Evolutionary conservation across 257 asterid species (phyloP), one percentile per base, ranked within the genome.

Genomic region (Rhazya stricta): DNA sequence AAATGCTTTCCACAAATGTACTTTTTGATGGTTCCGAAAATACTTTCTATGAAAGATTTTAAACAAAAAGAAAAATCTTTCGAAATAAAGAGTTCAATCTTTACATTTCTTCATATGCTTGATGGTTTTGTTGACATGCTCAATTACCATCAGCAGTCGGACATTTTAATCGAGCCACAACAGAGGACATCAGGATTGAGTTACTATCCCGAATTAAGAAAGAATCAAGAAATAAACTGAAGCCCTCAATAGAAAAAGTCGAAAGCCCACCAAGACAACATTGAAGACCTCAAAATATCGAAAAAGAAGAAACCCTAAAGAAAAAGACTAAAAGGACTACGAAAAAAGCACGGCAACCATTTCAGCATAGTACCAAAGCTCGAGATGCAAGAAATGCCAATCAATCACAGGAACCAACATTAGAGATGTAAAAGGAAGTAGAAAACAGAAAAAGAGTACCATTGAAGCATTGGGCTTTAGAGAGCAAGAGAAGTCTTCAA

Each of bases 401-500:
- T 51, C 10, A 77, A 81, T 29, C 67, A 72, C 78, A 30, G 8
- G 63, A 58, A 19, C 67, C 70, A 56, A 25, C 16, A 60, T 9
- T n/a, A 18, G 19, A 15, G 54, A 62, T 2, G 11, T 43, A 69
- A 66, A 73, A 30, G 9, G 0, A 46, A 45, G 23, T 12, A 25
- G 4, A 48, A 13, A 67, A 71, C 36, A 36, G 56, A 51, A n/a
- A 41, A 72, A 30, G 3, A 15, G 3, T 85, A 92, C 96, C 96
- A 75, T 63, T 60, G 88, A 89, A 72, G 77, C 87, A 85, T 82
- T 86, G 80, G 86, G 69, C 83, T 81, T 89, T n/a, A 76, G 83
- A 7, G 86, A 85, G 85, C 83, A 78, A 79, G 74, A 84, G 75
- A 86, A 86, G 5, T 86, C 97, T 37, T 89, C 92, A 79, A 83